These are phyloP conservation scores for Torulaspora quercuum DNA, from an alignment of 805 yeast genomes.

Conservation along the genomic window DNA sequence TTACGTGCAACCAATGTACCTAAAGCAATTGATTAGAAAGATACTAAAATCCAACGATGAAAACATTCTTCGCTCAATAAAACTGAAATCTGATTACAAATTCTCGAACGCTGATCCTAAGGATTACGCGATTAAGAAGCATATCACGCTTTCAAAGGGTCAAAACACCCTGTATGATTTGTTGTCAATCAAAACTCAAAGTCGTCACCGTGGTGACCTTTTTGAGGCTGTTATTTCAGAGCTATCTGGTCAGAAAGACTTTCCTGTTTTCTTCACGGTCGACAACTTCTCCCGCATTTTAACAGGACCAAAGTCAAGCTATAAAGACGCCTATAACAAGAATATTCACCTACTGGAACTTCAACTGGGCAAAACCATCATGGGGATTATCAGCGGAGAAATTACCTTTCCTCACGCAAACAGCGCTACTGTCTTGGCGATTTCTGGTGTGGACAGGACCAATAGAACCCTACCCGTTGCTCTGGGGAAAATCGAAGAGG, in stretches of 20 bases:
- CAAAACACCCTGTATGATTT: slow-evolving; percentile 45
- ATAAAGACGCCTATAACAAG: slow-evolving; percentile 54
- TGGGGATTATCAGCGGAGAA: slow-evolving; percentile 54
- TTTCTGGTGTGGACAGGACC: slow-evolving; percentile 51
- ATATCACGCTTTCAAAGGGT: slow-evolving; percentile 28
- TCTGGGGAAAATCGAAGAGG: slow-evolving; percentile 48
- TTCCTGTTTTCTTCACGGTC: slow-evolving; percentile 64
- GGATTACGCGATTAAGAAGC: slow-evolving; percentile 30
- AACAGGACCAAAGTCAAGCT: slow-evolving; percentile 52
- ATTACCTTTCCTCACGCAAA: slow-evolving; percentile 42
- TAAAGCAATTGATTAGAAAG: slow-evolving; percentile 56
- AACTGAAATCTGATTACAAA: slow-evolving; percentile 36
- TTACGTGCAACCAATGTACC: slow-evolving; percentile 77
- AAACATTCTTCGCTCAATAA: slow-evolving; percentile 37
- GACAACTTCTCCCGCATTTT: slow-evolving; percentile 70
- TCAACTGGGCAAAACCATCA: slow-evolving; percentile 57
- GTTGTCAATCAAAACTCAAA: slow-evolving; percentile 33
- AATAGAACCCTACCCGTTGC: slow-evolving; percentile 59
- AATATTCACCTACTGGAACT: slow-evolving; percentile 58
- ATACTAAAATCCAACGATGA: slow-evolving; percentile 46
- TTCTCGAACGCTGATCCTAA: slow-evolving; percentile 35
- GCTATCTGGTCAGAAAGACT: slow-evolving; percentile 45
- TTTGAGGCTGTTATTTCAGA: slow-evolving; percentile 56
- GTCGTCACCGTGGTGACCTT: slow-evolving; percentile 43
- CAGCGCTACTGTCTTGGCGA: slow-evolving; percentile 66